Evolutionary conservation across 2,329 filamentous ascomycete species (phyloP).

Genomic region (Phialophora verrucosa): DNA sequence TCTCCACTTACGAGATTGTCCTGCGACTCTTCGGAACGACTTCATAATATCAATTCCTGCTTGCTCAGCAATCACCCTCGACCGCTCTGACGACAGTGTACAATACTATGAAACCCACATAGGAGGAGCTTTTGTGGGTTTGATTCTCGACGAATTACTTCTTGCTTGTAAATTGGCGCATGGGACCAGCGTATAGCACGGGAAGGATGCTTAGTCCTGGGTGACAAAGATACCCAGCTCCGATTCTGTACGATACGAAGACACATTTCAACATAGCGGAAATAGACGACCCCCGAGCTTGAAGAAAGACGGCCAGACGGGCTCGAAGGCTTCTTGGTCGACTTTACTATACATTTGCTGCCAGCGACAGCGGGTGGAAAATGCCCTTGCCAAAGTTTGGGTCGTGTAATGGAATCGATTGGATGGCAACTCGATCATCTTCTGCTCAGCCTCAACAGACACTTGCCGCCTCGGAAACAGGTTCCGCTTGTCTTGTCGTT

Average conservation of each 20-base stretch:
- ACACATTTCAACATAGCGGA: neutral
- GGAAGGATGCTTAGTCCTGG: neutral
- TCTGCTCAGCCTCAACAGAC: neutral
- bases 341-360: neutral
- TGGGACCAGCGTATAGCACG: neutral
- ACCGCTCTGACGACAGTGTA: conserved; percentile 2
- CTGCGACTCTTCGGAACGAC: conserved; percentile 46
- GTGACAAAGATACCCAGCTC: conserved; percentile 7
- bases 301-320: neutral
- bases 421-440: neutral
- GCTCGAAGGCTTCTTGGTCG: neutral
- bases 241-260: conserved; percentile 5
- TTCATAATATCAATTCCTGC: conserved; percentile 32
- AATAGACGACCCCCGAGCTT: neutral
- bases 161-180: neutral
- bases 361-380: neutral
- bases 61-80: neutral
- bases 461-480: neutral
- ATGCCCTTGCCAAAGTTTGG: neutral
- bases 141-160: neutral
- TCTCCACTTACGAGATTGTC: conserved; percentile 55
- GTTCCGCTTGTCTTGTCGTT: neutral
- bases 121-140: neutral
- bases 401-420: neutral
- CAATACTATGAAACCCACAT: neutral